Evolutionary conservation across 257 asterid genomes (phyloP), one percentile per base, ranked within the genome.

Genomic region (Verbena officinalis): DNA sequence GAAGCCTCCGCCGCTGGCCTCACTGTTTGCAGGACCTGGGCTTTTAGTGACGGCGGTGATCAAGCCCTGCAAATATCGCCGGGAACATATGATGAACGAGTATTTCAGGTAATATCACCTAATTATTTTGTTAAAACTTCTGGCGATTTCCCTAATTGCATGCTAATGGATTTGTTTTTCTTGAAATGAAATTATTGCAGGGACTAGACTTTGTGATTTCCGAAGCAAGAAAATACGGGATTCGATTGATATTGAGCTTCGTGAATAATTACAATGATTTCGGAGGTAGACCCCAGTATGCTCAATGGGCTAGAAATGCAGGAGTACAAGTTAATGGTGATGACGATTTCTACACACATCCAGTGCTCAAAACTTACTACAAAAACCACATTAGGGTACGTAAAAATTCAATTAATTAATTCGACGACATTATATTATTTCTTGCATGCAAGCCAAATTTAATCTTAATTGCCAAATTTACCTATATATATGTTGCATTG

Each of bases 271-370:
- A 77, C 67, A 75, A 82, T 0, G 95, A 88, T 59, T 86, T 71
- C 9, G 96, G 95, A 4, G 96, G 96, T 1, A 73, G 49, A 39
- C n/a, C 73, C 0, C 86, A 86, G 33, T 88, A 88, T 55, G 84
- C 49, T 8, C 39, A 77, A 34, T 88, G 96, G 96, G 96, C 84
- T 9, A 68, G 59, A 60, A 77, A 68, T 56, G 83, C 89, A 12
- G 97, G 95, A 40, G 78, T 30, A 0, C 65, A 58, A 3, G 40
- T 85, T 2, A 67, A 42, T 3, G 57, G 74, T 1, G 95, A 90
- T 13, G 97, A 87, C 20, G 95, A 87, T 59, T 90, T 90, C 72
- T 90, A 85, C 67, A 90, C 96, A 1, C 72, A 90, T 74, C 75
- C 84, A 0, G 46, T 77, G 16, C 42, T 76, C 46, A 90, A 67